A percentile compares a stretch with the other conserved stretches of the same genome.
phyloP scores from a whole-genome alignment of 2,329 filamentous ascomycete species.

The Colletotrichum sp. region DNA sequence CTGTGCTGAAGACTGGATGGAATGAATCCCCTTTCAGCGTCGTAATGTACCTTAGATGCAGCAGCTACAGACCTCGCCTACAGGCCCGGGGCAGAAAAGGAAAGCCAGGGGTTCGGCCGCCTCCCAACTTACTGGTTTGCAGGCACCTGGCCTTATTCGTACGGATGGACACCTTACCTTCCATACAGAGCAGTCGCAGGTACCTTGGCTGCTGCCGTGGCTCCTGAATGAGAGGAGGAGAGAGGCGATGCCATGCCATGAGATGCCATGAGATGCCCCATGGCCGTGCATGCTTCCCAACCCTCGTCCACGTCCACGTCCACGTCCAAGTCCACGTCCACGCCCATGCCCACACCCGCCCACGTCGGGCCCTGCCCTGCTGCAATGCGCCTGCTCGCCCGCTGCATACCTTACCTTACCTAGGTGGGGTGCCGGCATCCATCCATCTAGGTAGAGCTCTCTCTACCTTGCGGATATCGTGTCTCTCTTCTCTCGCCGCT shows the following conservation, averaged over 20 bases:
- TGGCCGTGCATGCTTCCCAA: neutral
- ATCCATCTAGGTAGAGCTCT: neutral
- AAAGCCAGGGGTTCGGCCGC: neutral
- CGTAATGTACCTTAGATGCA: neutral
- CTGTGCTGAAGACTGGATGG: neutral
- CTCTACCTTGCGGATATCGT: neutral
- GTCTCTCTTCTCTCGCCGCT: neutral
- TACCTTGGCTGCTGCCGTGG: too few species aligned
- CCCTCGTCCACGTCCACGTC: too few species aligned
- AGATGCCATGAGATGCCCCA: neutral
- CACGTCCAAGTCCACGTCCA: too few species aligned
- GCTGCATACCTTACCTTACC: neutral
- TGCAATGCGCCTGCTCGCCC: neutral
- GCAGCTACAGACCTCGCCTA: neutral
- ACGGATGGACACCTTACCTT: neutral
- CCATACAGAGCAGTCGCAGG: neutral
- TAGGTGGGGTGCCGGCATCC: neutral
- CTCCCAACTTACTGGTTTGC: neutral
- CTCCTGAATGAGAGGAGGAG: too few species aligned
- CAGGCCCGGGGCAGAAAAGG: neutral
- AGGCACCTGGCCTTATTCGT: too few species aligned
- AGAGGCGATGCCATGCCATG: too few species aligned
- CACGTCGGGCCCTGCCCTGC: neutral
- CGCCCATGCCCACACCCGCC: neutral
- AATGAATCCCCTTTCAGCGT: neutral